Base-by-base conservation (phyloP, 1,284 basidiomycete species). In the Fomitiporia mediterranea region DNA sequence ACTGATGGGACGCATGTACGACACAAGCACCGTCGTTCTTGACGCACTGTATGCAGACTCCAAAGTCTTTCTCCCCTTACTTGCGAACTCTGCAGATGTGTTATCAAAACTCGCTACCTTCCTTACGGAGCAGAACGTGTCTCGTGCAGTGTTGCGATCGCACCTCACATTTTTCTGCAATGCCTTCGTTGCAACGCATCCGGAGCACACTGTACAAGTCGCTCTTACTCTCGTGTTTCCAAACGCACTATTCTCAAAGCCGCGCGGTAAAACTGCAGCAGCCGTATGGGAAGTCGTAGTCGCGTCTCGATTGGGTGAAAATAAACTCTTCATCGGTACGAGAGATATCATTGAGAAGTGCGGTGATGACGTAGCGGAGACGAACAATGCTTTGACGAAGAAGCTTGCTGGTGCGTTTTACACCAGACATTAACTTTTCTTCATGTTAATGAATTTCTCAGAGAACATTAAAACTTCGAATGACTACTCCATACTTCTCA, bases 211-310 rank as follows among this genome's bases (percentile, higher is more conserved):
- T 9, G 67, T 76, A 25, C 67, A 74, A 3, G 69, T 87, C 7
- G 83, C 91, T 61, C 73, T 83, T 62, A 68, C 72, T 19, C 67
- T 88, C 1, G 68, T 94, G 47, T 87, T 91, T 65, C 87, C 89
- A 0, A 82, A 83, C 62, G 70, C 95, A 17, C 69, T 95, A 11
- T 84, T 82, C 59, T 85, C 85, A 3, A 89, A 89, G 64, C 71
- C 84, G 3, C 78, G 82, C 46, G 80, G 84, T 60, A 83, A 81
- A 62, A 84, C 82, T 0, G 75, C 80, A 0, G 74, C 78, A 27
- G 66, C 76, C 23, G 80, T 84, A 0, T 93, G 91, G 90, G 80
- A 82, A 56, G 69, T 78, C 11, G 65, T 90, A 23, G 69, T 69
- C 23, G 60, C 68, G 5, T 69, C 69, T 51, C 66, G 60, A 15